A percentile compares a stretch with the other conserved stretches of the same genome.
Evolutionary conservation across 257 asterid species (phyloP).

Genomic region (Plantago major): DNA sequence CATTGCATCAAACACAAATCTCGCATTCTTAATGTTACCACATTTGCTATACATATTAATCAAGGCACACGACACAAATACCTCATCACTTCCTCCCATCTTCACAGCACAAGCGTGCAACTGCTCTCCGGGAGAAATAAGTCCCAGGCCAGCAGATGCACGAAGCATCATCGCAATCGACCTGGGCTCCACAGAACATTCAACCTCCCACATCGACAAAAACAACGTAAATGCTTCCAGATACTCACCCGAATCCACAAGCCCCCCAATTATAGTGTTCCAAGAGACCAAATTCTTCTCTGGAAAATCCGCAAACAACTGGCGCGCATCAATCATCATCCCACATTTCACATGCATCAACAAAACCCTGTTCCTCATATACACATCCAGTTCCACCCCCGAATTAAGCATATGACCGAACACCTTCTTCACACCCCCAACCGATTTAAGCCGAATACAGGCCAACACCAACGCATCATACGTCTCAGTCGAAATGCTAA

Average conservation of each 20-base stretch:
- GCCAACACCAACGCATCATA: slow-evolving; percentile 70
- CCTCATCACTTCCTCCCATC: slow-evolving; percentile 41
- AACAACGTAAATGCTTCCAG: slow-evolving; percentile 65
- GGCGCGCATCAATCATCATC: slow-evolving; percentile 81
- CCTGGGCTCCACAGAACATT: slow-evolving; percentile 42
- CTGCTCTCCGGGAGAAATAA: slow-evolving; percentile 67
- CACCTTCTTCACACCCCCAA: slow-evolving; percentile 67
- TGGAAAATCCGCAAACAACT: slow-evolving; percentile 61
- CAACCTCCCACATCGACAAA: slow-evolving; percentile 51
- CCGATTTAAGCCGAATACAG: slow-evolving; percentile 66
- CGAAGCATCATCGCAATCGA: slow-evolving; percentile 51
- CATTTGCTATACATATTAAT: slow-evolving; percentile 92
- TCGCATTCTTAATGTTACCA: slow-evolving; percentile 63
- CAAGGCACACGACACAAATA: slow-evolving; percentile 63
- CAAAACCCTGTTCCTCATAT: slow-evolving; percentile 69
- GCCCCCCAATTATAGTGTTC: slow-evolving; percentile 67
- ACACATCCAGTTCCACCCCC: slow-evolving; percentile 53
- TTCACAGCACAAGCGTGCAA: slow-evolving; percentile 64
- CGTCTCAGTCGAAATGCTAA: slow-evolving; percentile 36
- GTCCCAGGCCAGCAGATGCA: slow-evolving; percentile 66
- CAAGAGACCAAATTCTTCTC: slow-evolving; percentile 61
- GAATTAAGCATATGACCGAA: slow-evolving; percentile 36
- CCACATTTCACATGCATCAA: slow-evolving; percentile 70
- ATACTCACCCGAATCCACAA: slow-evolving; percentile 58
- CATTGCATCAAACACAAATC: slow-evolving; percentile 56